Evolutionary conservation across 2,329 filamentous ascomycete species (phyloP), one percentile per base, ranked within the genome.

Genomic region (Phaeosphaeriaceae sp.): DNA sequence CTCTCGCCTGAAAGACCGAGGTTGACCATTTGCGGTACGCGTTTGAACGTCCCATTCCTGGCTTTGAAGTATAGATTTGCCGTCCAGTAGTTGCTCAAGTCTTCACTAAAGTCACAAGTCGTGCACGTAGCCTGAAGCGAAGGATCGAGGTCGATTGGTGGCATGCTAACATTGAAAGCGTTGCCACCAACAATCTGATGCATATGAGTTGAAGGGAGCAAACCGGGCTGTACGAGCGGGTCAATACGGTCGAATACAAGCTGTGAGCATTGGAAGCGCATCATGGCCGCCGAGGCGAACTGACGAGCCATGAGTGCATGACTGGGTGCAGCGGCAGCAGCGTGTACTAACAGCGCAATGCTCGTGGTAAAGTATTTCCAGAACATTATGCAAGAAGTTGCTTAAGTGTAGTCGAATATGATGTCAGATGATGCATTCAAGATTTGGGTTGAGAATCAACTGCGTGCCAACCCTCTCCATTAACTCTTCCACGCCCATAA

Each of bases 181-280:
- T 66, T 65, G 13, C 65, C 65, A 13, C 65, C 65, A 12, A 66
- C 64, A 21, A 68, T 66, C 46, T 67, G 60, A 36, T 64, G 60
- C 50, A 63, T 50, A 20, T 64, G 61, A 7, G 52, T 49, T 18
- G 60, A 60, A 1, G 60, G 60, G 1, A 49, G 43, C 13, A 52
- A 12, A 4, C 61, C 61, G 2, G 61, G 61, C 32, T 63, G 54
- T 5, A 64, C 61, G 16, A 64, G 48, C 12, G 61, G 61, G 38
- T 64, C 61, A 20, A 61, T 61, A 9, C 61, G 50, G 18, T 64
- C 59, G 29, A 57, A 42, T 11, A 60, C 57, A 11, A 62, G 41
- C 34, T 60, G 59, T 8, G 56, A 60, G 48, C 59, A 62, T 32
- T 60, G 54, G 26, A 62, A 62, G 15, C 59, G 54, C 55, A 68